phyloP scores from a whole-genome alignment of 306 rosid genomes.

The Boehmeria nivea region DNA sequence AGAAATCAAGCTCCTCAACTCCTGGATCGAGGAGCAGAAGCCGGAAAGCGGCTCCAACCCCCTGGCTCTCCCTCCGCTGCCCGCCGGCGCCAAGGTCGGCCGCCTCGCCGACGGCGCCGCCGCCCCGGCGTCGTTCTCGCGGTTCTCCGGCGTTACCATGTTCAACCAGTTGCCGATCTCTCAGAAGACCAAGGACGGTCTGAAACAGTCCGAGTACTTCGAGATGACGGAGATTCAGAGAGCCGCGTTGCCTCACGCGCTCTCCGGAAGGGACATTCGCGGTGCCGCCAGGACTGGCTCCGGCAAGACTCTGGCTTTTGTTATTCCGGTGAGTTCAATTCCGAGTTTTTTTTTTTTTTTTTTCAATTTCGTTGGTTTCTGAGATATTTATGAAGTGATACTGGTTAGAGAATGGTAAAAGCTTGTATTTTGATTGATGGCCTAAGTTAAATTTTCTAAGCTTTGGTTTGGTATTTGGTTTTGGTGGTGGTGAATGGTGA shows the following conservation, averaged over 20 bases:
- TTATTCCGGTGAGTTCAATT: constrained; percentile 59
- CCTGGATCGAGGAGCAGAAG: constrained; percentile 58
- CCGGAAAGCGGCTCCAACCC: constrained; percentile 68
- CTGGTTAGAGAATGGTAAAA: no score
- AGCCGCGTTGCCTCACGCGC: constrained; percentile 81
- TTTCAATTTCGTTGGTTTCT: neutral
- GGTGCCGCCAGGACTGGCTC: constrained; percentile 96
- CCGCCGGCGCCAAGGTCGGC: constrained; percentile 37
- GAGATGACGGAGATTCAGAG: constrained; percentile 84
- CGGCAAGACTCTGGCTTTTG: constrained; percentile 87
- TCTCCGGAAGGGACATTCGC: constrained; percentile 72
- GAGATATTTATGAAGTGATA: neutral
- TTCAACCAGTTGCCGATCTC: constrained; percentile 70
- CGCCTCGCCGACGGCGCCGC: constrained; percentile 23
- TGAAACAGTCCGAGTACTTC: constrained; percentile 33
- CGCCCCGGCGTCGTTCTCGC: constrained; percentile 30
- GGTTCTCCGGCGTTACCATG: constrained; percentile 52
- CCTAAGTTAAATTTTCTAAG: no score
- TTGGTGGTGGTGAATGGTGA: no score
- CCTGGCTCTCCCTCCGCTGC: constrained; percentile 44
- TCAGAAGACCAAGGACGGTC: constrained; percentile 48
- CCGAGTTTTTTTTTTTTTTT: neutral
- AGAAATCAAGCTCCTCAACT: constrained; percentile 42
- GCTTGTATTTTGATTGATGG: no score
- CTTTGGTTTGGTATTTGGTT: no score